Base-by-base conservation (phyloP, 2,329 filamentous ascomycete genomes). In the Alternaria ventricosa region DNA sequence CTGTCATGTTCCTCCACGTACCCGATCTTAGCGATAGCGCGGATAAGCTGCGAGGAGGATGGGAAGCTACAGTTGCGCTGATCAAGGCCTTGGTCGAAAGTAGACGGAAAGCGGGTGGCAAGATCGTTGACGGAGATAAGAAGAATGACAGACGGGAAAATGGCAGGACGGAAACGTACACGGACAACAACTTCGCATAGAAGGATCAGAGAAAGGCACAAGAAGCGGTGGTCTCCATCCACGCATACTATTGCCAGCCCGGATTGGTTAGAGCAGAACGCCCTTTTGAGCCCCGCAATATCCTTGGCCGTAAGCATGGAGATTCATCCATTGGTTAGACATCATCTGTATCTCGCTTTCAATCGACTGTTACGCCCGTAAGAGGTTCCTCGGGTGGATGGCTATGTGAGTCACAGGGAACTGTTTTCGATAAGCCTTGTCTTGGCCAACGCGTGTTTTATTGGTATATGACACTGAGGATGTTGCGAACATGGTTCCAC, bases 61-160 rank as follows among this genome's bases (percentile, higher is more conserved):
- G 70, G 64, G 64, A 75, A 13, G 73, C 79, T 3, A 64, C 74
- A 23, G 58, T 79, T 64, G 75, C 71, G 28, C 55, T 80, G 55
- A 79, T 80, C 41, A 74, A 71, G 64, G 77, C 78, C 22, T 55
- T 80, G 22, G 78, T 79, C 2, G 72, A 76, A 57, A 79, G 76
- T 59, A 55, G 64, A 45, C 61, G 68, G 28, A 57, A 70, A 30
- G 63, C 65, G 3, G 77, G 76, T 1, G 64, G 56, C 11, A 55
- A 44, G 12, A 18, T 72, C 27, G 57, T 65, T 27, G 59, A 59
- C 18, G 50, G 13, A 23, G 44, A 50, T 25, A 47, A 43, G 20
- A 33, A n/a, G 30, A 18, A 55, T 27, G 23, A 20, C 43, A 18
- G 15, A 25, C 4, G 9, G 15, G 53, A 60, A 6, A 54, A 54